Conservation (phyloP, 140 eudicot species). For the Cichorium intybus region DNA sequence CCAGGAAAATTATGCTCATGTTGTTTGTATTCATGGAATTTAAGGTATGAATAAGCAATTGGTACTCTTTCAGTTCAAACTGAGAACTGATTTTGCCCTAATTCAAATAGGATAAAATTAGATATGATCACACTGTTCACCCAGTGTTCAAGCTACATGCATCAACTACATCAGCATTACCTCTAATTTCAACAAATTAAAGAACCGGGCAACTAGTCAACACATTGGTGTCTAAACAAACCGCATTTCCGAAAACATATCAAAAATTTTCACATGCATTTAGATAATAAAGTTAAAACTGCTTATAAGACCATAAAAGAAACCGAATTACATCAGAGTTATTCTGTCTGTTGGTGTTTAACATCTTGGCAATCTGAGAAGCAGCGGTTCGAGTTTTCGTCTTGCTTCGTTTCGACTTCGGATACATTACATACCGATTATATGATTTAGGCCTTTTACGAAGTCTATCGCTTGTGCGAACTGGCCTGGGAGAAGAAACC, state of each 20-base stretch:
- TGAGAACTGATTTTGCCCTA: background rate
- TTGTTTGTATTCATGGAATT: background rate
- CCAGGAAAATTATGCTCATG: background rate
- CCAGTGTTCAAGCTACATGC: background rate
- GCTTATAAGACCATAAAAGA: constrained; percentile 1
- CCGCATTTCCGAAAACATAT: background rate
- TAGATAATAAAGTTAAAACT: background rate
- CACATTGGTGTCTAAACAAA: background rate
- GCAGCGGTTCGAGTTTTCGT: constrained; percentile 65
- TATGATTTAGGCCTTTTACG: constrained; percentile 44
- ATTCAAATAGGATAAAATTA: background rate
- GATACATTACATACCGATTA: constrained; percentile 32
- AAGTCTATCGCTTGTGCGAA: constrained; percentile 70
- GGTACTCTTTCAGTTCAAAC: background rate
- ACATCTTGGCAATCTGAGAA: constrained; percentile 58
- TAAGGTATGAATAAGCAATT: background rate
- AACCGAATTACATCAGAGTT: constrained; percentile 40
- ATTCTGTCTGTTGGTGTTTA: constrained; percentile 45
- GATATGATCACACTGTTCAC: constrained; percentile 1
- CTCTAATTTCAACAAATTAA: background rate
- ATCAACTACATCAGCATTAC: background rate
- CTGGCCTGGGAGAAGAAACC: constrained; percentile 34
- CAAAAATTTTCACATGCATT: background rate
- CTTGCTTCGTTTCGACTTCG: constrained; percentile 47
- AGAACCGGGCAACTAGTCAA: background rate